A percentile compares a stretch with the other conserved stretches of the same genome.
Evolutionary conservation across 306 rosid species (phyloP).

Genomic region (Pachyrhizus erosus): DNA sequence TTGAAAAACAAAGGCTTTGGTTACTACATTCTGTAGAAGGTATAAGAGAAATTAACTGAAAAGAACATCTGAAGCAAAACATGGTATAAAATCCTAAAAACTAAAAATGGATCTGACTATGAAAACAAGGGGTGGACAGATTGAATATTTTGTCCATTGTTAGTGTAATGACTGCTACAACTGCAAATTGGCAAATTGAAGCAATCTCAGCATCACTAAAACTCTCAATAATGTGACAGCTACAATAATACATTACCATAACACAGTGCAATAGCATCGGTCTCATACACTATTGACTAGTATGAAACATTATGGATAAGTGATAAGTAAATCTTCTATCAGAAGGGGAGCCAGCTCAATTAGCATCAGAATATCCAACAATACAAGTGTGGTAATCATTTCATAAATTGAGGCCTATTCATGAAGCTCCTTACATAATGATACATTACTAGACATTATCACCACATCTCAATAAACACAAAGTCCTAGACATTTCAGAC

Average conservation of each 20-base stretch:
- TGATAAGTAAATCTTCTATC: not conserved
- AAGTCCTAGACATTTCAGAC: not conserved
- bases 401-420: not conserved
- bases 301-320: not conserved
- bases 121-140: not conserved
- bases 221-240: not conserved
- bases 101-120: not conserved
- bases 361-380: not conserved
- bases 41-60: not conserved
- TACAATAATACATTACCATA: not conserved
- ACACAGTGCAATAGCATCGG: not conserved
- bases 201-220: not conserved
- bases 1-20: not conserved
- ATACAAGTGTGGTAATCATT: not conserved
- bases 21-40: not conserved
- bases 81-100: not conserved
- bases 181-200: not conserved
- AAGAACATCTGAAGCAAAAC: not conserved
- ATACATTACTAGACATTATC: too few relatives aligned
- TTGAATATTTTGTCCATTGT: not conserved
- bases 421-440: not conserved
- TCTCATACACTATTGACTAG: not conserved
- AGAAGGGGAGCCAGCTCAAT: not conserved
- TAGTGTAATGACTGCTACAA: not conserved
- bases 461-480: not conserved